Percentiles rank a stretch among this genome's conserved stretches.
phyloP scores from a whole-genome alignment of 176 grass and related monocot genomes.

The Secale cereale region DNA sequence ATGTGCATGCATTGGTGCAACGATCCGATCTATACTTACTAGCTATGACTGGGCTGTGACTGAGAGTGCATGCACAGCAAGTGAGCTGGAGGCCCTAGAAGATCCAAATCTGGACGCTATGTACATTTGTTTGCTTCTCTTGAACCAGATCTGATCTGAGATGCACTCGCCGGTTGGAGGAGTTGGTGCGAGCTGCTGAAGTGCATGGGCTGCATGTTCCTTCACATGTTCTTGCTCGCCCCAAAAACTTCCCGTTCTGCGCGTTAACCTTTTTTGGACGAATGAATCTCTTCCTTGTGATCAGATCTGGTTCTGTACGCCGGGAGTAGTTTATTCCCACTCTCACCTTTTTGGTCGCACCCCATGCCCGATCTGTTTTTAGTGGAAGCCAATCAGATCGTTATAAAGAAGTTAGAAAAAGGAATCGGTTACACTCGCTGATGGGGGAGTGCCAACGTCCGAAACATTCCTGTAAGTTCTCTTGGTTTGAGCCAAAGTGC shows the following conservation, averaged over 20 bases:
- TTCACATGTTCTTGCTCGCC: neutral
- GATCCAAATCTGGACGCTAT: neutral
- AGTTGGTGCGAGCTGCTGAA: too few relatives aligned
- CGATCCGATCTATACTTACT: neutral
- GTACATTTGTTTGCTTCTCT: neutral
- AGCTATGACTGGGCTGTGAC: neutral
- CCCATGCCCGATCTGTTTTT: neutral
- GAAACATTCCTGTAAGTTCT: neutral
- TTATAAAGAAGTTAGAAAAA: neutral
- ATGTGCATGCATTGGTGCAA: neutral
- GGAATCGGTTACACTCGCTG: neutral
- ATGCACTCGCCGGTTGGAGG: neutral
- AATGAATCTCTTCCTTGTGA: neutral
- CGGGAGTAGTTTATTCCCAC: neutral
- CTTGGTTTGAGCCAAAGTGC: neutral
- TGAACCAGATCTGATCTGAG: slow-evolving; percentile 7
- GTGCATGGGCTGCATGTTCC: slow-evolving; percentile 3
- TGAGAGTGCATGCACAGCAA: neutral
- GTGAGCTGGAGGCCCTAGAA: neutral
- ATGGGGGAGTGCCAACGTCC: neutral
- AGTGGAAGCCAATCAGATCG: neutral
- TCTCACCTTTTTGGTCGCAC: neutral
- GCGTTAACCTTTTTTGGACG: neutral
- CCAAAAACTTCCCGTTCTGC: neutral
- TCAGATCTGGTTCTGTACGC: neutral